These are phyloP conservation scores for Hymenoscyphus albidus DNA, from an alignment of 2,329 filamentous ascomycete genomes.

Conservation along the genomic window DNA sequence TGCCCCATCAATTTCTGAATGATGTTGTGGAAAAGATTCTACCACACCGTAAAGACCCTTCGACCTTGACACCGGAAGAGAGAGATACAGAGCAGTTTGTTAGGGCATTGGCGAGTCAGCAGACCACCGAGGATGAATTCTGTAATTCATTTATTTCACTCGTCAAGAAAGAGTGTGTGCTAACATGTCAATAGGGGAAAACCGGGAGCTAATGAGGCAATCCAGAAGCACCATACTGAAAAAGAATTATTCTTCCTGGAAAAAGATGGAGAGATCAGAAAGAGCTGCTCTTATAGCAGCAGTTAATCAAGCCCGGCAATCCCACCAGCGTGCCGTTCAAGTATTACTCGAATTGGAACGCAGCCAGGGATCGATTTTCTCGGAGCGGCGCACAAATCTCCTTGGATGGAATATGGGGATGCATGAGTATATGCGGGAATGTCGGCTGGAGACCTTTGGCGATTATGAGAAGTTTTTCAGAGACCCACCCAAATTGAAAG, in stretches of 20 bases:
- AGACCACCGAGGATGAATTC: neutral
- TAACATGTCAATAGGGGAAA: neutral
- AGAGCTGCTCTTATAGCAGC: neutral
- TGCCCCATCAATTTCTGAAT: neutral
- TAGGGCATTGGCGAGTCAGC: neutral
- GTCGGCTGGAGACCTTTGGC: neutral
- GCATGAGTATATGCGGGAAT: neutral
- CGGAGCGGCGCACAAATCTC: neutral
- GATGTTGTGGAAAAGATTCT: neutral
- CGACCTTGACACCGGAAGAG: neutral
- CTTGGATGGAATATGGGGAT: neutral
- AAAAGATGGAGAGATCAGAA: neutral
- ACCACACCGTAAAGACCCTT: neutral
- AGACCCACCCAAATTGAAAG: neutral
- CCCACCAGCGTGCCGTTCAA: neutral
- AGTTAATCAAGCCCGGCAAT: neutral
- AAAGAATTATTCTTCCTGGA: neutral
- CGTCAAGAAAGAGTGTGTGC: neutral
- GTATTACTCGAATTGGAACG: neutral
- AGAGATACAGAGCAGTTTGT: neutral
- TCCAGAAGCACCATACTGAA: neutral
- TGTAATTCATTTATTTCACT: neutral
- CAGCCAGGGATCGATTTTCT: neutral
- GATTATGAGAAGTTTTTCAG: neutral
- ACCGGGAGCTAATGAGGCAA: neutral